phyloP scores from a whole-genome alignment of 331 rosid species.

The Spiraea crenata region DNA sequence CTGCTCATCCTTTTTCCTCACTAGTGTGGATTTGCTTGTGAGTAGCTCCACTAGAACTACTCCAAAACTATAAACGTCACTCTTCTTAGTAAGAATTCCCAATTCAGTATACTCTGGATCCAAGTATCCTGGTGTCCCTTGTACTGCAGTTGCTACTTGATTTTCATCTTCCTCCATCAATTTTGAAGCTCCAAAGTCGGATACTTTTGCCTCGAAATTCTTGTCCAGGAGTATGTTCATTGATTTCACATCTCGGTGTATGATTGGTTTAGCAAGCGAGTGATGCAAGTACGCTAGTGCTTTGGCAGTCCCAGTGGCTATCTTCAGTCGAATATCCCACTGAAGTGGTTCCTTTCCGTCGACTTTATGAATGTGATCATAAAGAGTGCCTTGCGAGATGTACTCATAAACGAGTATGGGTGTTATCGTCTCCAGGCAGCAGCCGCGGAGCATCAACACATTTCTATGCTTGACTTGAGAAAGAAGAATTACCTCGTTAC shows the following conservation, averaged over 20 bases:
- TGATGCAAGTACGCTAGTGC: conserved; percentile 21
- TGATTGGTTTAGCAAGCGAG: background rate
- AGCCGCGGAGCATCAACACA: conserved; percentile 20
- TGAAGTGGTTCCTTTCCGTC: background rate
- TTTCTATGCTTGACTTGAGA: conserved; percentile 18
- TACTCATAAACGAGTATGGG: conserved; percentile 22
- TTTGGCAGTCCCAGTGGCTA: conserved; percentile 16
- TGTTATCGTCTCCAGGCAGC: conserved; percentile 18
- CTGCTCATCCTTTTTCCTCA: background rate
- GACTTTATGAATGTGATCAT: conserved; percentile 6
- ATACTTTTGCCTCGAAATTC: conserved; percentile 5
- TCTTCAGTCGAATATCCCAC: conserved; percentile 11
- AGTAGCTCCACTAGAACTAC: conserved; percentile 13
- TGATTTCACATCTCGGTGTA: conserved; percentile 19
- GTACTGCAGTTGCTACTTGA: conserved; percentile 3
- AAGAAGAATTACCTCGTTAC: conserved; percentile 18
- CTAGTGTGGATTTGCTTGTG: background rate
- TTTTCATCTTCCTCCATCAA: background rate
- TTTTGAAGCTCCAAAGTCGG: conserved; percentile 13
- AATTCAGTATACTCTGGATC: conserved; percentile 26
- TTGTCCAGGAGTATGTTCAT: conserved; percentile 12
- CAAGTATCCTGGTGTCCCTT: conserved; percentile 20
- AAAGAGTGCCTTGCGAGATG: conserved; percentile 16
- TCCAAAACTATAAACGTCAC: conserved; percentile 26
- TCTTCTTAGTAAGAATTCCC: conserved; percentile 7